phyloP scores from a whole-genome alignment of 805 yeast genomes.

The Dipodascus albidus region DNA sequence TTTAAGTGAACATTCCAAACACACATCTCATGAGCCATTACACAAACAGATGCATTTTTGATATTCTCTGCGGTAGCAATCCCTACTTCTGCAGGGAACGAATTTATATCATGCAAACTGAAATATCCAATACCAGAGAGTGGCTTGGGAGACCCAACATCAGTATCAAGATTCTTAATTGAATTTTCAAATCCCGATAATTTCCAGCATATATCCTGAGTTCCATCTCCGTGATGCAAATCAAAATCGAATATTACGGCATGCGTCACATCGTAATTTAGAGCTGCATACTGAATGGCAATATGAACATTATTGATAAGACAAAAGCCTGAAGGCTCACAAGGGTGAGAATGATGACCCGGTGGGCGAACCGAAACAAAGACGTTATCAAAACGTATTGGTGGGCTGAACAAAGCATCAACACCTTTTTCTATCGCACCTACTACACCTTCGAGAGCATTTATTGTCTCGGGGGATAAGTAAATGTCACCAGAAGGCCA shows the following conservation, averaged over 20 bases:
- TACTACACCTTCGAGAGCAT: slow-evolving; percentile 65
- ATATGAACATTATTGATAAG: slow-evolving; percentile 72
- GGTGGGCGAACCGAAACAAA: slow-evolving; percentile 72
- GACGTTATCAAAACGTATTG: slow-evolving; percentile 28
- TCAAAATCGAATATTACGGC: slow-evolving; percentile 77
- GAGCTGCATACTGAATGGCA: slow-evolving; percentile 65
- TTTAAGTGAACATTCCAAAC: slow-evolving; percentile 80
- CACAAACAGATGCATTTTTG: slow-evolving; percentile 67
- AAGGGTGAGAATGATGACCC: slow-evolving; percentile 79
- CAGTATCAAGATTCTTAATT: too few relatives aligned
- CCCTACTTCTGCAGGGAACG: slow-evolving; percentile 75
- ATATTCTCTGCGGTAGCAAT: slow-evolving; percentile 62
- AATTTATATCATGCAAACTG: slow-evolving; percentile 74
- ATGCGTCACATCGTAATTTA: slow-evolving; percentile 54
- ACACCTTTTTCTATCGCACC: slow-evolving; percentile 67
- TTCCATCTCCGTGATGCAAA: slow-evolving; percentile 83
- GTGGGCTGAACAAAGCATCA: slow-evolving; percentile 36
- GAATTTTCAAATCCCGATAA: slow-evolving; percentile 53
- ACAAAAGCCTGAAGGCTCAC: slow-evolving; percentile 80
- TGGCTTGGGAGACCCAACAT: too few relatives aligned
- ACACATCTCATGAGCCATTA: slow-evolving; percentile 62
- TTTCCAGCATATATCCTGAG: slow-evolving; percentile 79
- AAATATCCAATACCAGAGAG: slow-evolving; percentile 68
- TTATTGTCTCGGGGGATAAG: slow-evolving; percentile 49
- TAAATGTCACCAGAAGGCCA: slow-evolving; percentile 85